These are phyloP conservation scores for Coemansia sp. DNA, from an alignment of 192 early-diverging fungal species.

Conservation along the genomic window DNA sequence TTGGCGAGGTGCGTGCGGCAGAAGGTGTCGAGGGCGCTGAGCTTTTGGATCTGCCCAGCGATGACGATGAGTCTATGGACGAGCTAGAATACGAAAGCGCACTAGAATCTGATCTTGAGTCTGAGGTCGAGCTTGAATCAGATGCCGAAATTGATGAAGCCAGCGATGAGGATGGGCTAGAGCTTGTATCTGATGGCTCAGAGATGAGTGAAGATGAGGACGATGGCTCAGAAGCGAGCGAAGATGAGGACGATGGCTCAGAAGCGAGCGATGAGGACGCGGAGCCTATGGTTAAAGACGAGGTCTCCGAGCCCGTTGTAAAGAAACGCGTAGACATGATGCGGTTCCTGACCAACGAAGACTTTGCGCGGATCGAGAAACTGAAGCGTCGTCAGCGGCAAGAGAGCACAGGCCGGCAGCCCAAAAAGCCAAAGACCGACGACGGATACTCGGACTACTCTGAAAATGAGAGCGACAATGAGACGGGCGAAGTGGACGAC, in stretches of 20 bases:
- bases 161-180: conserved; percentile 45
- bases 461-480: conserved; percentile 4
- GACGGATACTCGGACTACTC: conserved; percentile 6
- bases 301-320: not conserved
- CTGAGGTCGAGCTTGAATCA: conserved; percentile 1
- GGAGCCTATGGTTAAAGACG: not conserved
- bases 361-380: conserved; percentile 83
- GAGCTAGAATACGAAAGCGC: conserved; percentile 19
- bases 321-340: conserved; percentile 76
- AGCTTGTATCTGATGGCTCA: conserved; percentile 10
- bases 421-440: not conserved
- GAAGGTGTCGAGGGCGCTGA: conserved; percentile 83
- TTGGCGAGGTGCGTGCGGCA: conserved; percentile 68
- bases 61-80: conserved; percentile 6
- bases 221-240: conserved; percentile 16
- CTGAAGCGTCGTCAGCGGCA: conserved; percentile 65
- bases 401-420: conserved; percentile 12
- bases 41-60: conserved; percentile 57
- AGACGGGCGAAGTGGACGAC: conserved; percentile 32
- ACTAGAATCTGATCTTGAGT: conserved; percentile 8
- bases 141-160: conserved; percentile 22
- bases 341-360: conserved; percentile 60
- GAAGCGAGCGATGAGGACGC: conserved; percentile 41
- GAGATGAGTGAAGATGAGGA: conserved; percentile 49
- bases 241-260: conserved; percentile 47